Evolutionary conservation across 352 stramenopile genomes (phyloP), one percentile per base, ranked within the genome.

Genomic region (Ochromonadaceae sp.): DNA sequence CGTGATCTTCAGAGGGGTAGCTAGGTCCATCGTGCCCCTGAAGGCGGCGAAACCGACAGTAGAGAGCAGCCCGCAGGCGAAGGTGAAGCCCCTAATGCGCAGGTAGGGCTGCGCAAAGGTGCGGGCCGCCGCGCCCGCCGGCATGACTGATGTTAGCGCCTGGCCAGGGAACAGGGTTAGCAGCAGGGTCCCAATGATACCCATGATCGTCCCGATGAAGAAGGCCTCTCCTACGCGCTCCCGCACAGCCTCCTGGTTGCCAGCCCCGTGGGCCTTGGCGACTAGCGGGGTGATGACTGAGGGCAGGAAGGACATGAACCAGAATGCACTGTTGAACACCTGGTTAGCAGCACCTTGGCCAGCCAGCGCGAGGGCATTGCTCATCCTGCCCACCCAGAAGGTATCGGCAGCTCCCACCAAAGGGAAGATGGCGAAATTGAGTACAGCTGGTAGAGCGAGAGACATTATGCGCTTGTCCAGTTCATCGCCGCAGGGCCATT

Each of bases 341-440:
- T 86, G 79, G 67, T 86, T 86, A 0, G 78, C 76, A 30, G 79
- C 79, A 1, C 74, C 74, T 52, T 83, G 78, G 17, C 77, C 79
- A 2, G 79, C 79, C 26, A 86, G 72, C 25, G 79, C 78, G 44
- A 82, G 59, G 12, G 76, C 72, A 72, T 83, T 80, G 22, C 76
- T 73, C 76, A 84, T 80, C 5, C 74, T 65, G 72, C 82, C 82
- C 15, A 86, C 76, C 75, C 75, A 86, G 66, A 86, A 84, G 30
- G 83, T 65, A 66, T 86, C 79, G 0, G 83, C 74, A 14, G 78
- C 74, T 15, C 76, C 76, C 22, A 65, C 57, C 5, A 65, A 4
- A 10, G 57, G 57, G 28, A 65, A 36, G 28, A 65, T 57, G 1
- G 36, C 40, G 15, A 65, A 40, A 5, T 32, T 40, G 7, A 65